Conservation (phyloP, 2,329 filamentous ascomycete genomes). For the Venturia nashicola region DNA sequence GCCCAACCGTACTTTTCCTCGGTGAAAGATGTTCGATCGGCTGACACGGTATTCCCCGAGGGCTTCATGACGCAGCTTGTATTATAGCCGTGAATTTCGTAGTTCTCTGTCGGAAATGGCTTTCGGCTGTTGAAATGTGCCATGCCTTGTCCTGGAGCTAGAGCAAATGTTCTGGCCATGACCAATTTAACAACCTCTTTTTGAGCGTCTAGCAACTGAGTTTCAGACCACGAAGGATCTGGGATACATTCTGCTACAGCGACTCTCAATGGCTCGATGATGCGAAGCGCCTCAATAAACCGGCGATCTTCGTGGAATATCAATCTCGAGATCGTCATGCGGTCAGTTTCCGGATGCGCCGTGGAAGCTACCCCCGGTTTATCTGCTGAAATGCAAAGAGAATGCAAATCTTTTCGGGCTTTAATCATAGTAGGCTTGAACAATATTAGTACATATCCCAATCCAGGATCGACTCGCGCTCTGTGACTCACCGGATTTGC, state of each 20-base stretch:
- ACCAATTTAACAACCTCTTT: constrained; percentile 81
- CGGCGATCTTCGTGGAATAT: constrained; percentile 89
- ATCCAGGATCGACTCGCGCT: neutral
- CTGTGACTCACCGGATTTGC: constrained; percentile 12
- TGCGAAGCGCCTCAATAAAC: constrained; percentile 68
- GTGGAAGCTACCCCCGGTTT: constrained; percentile 57
- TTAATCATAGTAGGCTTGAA: constrained; percentile 20
- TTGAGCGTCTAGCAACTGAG: constrained; percentile 80
- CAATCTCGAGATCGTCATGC: constrained; percentile 66
- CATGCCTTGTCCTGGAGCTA: constrained; percentile 77
- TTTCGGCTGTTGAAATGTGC: constrained; percentile 78
- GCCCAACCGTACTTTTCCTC: constrained; percentile 98
- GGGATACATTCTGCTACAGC: constrained; percentile 67
- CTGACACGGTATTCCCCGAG: constrained; percentile 82
- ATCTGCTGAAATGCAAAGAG: constrained; percentile 60
- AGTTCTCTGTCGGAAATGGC: constrained; percentile 84
- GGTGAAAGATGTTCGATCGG: constrained; percentile 74
- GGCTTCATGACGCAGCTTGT: constrained; percentile 86
- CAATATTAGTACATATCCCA: constrained; percentile 4
- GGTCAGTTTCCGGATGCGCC: constrained; percentile 63
- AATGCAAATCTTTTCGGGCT: constrained; percentile 49
- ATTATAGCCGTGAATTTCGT: constrained; percentile 81
- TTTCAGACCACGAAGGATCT: constrained; percentile 68
- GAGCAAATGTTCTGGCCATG: constrained; percentile 75
- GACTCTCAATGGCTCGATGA: constrained; percentile 76